Base-by-base conservation (phyloP, 1,284 basidiomycete species). In the Microbotryomycetes sp. region DNA sequence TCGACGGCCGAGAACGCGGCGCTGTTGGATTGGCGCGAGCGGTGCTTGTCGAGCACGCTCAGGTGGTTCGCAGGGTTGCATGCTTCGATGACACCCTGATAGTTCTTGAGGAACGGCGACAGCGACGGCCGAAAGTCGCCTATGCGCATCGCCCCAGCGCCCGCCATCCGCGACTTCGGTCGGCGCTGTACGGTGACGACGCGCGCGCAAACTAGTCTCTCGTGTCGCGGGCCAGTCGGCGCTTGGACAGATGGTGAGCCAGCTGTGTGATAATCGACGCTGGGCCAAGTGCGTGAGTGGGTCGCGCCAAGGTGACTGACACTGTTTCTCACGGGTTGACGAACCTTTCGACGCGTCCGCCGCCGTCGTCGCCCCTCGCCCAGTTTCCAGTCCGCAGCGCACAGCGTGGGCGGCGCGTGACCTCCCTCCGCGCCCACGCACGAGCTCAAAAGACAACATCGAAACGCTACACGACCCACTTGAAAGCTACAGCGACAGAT, bases 101-200 rank as follows among this genome's bases (percentile, higher is more conserved):
- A 52, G 11, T 52, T 24, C 50, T 52, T 52, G 13, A 52, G n/a
- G 50, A 52, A 52, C 15, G 50, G 29, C 28, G 50, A 52, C 50
- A 29, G n/a, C 50, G 50, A 24, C 18, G 24, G 24, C 15, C 15
- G 29, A 3, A 16, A 13, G 50, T 52, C 50, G 50, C 50, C 24
- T 24, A 27, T 29, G 50, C 50, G 6, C 18, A 3, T 21, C 21
- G 26, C 21, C 11, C 5, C 4, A 26, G 21, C 21, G 18, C 9
- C 18, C 21, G 21, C 46, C 11, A 21, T 21, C 18, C 21, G n/a
- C 15, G 46, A 18, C 21, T 11, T 48, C 21, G 46, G 46, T 23
- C 21, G 21, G n/a, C 21, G 21, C 18, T 7, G 46, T 18, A 48
- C 46, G 18, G 13, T 26, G 18, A 48, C 46, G 13, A 48, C n/a